phyloP scores from a whole-genome alignment of 495 filamentous ascomycete genomes.

The Collariella sp. region DNA sequence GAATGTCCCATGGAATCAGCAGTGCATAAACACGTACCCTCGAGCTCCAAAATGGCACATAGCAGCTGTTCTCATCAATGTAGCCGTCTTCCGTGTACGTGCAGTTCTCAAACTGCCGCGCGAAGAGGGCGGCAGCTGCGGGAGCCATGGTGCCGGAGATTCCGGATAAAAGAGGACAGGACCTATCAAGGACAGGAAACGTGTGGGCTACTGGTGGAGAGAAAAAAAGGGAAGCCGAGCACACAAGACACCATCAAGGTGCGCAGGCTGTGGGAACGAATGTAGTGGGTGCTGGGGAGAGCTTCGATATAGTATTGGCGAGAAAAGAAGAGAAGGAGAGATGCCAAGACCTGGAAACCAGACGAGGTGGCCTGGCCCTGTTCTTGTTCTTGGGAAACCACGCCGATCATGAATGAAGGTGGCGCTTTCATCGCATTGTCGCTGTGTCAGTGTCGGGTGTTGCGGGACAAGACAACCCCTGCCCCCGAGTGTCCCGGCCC shows the following conservation, averaged over 20 bases:
- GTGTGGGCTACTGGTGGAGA: neutral
- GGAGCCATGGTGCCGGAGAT: constrained; percentile 8
- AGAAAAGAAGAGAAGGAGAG: neutral
- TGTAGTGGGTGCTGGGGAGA: neutral
- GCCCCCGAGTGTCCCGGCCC: neutral
- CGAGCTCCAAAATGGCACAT: constrained; percentile 41
- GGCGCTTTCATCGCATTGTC: neutral
- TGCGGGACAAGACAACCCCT: too few relatives aligned
- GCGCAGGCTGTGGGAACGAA: neutral
- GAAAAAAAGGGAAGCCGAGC: neutral
- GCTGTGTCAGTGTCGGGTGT: neutral
- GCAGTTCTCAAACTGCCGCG: constrained; percentile 15
- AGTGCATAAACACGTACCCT: constrained; percentile 21
- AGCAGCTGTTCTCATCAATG: constrained; percentile 29
- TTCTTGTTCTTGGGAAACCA: neutral
- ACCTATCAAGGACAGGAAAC: neutral
- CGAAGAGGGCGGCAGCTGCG: neutral
- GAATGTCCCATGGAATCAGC: neutral
- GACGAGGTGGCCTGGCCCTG: neutral
- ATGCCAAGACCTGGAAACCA: neutral
- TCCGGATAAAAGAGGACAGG: neutral
- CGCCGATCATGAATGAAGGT: neutral
- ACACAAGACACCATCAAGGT: neutral
- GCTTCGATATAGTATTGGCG: too few relatives aligned
- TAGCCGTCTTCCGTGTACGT: constrained; percentile 17